Evolutionary conservation across 140 eudicot species (phyloP).

Genomic region (Ambrosia hybrid): DNA sequence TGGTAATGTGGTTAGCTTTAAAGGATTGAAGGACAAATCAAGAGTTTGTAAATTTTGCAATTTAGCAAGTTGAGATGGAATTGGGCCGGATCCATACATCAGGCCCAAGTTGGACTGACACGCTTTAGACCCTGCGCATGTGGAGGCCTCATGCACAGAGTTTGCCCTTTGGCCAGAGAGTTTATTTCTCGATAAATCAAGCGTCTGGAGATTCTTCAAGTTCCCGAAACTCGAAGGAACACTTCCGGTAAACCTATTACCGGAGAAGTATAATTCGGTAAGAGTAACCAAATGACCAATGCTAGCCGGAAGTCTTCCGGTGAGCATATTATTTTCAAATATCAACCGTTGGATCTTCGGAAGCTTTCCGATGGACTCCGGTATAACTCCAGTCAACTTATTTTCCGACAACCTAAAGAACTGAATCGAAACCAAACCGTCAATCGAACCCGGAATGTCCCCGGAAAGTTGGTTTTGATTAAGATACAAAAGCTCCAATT

Average conservation of each 20-base stretch:
- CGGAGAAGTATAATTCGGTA: constrained; percentile 53
- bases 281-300: constrained; percentile 55
- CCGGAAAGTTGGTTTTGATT: constrained; percentile 62
- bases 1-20: constrained; percentile 48
- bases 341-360: constrained; percentile 52
- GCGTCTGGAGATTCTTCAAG: constrained; percentile 42
- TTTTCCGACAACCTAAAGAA: constrained; percentile 55
- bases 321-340: constrained; percentile 65
- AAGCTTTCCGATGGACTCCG: constrained; percentile 58
- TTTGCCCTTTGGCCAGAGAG: constrained; percentile 37
- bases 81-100: constrained; percentile 25
- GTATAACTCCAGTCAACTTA: constrained; percentile 52
- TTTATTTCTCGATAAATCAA: constrained; percentile 65
- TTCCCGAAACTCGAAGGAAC: constrained; percentile 66
- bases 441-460: constrained; percentile 60
- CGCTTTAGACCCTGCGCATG: too few species aligned
- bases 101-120: too few species aligned
- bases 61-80: constrained; percentile 53
- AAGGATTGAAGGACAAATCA: constrained; percentile 67
- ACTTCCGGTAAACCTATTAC: constrained; percentile 55
- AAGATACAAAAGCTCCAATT: constrained; percentile 45
- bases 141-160: too few species aligned
- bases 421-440: constrained; percentile 43
- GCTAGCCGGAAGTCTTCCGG: constrained; percentile 64
- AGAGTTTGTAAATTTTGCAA: constrained; percentile 48